Conservation (phyloP, 2,329 filamentous ascomycete species). For the Didymella pomorum region DNA sequence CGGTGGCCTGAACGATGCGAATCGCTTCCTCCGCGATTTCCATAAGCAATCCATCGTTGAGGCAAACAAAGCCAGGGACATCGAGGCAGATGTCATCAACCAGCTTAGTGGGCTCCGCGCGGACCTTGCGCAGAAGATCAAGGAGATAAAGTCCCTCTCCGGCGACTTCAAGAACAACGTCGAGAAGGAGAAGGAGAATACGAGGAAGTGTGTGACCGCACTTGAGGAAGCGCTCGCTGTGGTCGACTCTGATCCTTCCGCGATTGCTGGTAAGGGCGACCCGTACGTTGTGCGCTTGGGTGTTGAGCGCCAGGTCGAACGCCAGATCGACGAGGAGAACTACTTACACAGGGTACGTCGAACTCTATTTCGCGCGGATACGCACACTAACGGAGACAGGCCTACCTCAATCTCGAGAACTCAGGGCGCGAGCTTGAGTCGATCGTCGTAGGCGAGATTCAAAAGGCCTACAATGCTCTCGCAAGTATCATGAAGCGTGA, state of each 20-base stretch:
- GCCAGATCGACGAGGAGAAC: slow-evolving; percentile 95
- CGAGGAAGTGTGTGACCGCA: slow-evolving; percentile 77
- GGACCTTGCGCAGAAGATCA: slow-evolving; percentile 94
- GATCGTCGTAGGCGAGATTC: slow-evolving; percentile 96
- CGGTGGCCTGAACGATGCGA: slow-evolving; percentile 87
- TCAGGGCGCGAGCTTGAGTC: slow-evolving; percentile 95
- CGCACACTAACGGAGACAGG: slow-evolving; percentile 59
- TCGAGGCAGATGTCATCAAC: slow-evolving; percentile 89
- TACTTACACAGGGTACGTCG: slow-evolving; percentile 83
- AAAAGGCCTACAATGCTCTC: slow-evolving; percentile 96
- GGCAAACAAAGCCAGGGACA: slow-evolving; percentile 86
- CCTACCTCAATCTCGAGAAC: slow-evolving; percentile 91
- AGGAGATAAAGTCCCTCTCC: slow-evolving; percentile 93
- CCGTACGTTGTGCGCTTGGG: slow-evolving; percentile 86
- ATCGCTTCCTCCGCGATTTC: slow-evolving; percentile 80
- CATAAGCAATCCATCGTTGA: slow-evolving; percentile 82
- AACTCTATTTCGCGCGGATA: slow-evolving; percentile 10
- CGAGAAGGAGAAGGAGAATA: slow-evolving; percentile 90
- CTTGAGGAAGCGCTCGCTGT: slow-evolving; percentile 84
- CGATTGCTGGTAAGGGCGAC: slow-evolving; percentile 85
- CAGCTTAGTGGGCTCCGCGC: slow-evolving; percentile 85
- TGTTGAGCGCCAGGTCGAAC: slow-evolving; percentile 89
- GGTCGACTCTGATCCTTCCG: slow-evolving; percentile 77
- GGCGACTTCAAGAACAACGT: slow-evolving; percentile 98
- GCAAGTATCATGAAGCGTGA: slow-evolving; percentile 91